phyloP scores from a whole-genome alignment of 2,329 filamentous ascomycete species.

The Clarireedia monteithiana region DNA sequence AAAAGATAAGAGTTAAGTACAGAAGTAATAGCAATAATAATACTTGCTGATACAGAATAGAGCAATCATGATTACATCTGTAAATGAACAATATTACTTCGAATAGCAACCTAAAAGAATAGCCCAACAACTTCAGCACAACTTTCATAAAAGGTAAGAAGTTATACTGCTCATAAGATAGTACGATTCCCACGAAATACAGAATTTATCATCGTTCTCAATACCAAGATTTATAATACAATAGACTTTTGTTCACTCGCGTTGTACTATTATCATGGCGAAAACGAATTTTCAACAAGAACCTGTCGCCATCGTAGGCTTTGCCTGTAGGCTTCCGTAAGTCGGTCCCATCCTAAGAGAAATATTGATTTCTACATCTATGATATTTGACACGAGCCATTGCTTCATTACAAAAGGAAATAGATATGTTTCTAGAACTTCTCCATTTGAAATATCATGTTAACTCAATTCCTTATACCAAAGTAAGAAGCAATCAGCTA shows the following conservation, averaged over 20 bases:
- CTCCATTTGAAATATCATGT: background rate
- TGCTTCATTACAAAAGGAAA: background rate
- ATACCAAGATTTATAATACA: too few relatives aligned
- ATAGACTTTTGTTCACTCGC: too few relatives aligned
- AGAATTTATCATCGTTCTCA: too few relatives aligned
- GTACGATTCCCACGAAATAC: too few relatives aligned
- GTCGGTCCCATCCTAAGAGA: background rate
- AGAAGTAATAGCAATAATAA: background rate
- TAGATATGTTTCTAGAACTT: background rate
- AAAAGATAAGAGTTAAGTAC: background rate
- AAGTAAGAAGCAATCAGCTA: conserved; percentile 17
- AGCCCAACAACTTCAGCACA: background rate
- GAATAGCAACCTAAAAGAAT: background rate
- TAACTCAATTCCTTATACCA: background rate
- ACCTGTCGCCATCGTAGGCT: background rate
- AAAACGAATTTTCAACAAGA: background rate
- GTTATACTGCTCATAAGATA: too few relatives aligned
- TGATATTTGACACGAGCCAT: too few relatives aligned
- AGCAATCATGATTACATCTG: background rate
- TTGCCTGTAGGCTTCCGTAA: background rate
- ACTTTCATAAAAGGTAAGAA: too few relatives aligned
- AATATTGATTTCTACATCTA: too few relatives aligned
- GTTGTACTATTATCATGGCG: background rate
- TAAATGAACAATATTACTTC: background rate
- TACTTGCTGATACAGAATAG: background rate